These are phyloP conservation scores for Lichina pygmaea DNA, from an alignment of 495 filamentous ascomycete genomes.

Conservation along the genomic window DNA sequence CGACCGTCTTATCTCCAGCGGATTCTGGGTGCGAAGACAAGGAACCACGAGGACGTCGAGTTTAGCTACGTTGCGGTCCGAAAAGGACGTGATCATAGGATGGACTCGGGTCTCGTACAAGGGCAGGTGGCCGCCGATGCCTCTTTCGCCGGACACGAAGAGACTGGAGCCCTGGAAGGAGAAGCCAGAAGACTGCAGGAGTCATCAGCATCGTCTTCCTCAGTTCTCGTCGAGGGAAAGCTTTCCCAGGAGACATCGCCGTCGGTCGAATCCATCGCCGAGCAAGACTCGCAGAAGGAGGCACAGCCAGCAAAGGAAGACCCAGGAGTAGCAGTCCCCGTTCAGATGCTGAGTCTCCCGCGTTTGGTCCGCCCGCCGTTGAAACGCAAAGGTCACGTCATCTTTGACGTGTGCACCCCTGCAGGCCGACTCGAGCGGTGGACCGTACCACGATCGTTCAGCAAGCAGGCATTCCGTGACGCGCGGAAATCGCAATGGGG, in stretches of 20 bases:
- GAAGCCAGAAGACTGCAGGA: too few species aligned
- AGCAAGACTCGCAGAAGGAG: background rate
- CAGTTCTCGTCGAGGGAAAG: background rate
- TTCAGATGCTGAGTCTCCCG: constrained; percentile 44
- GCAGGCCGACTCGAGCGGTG: constrained; percentile 72
- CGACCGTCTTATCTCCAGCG: constrained; percentile 61
- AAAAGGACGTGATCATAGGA: constrained; percentile 25
- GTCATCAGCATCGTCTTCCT: background rate
- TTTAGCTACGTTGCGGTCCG: constrained; percentile 81
- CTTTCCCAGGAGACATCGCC: background rate
- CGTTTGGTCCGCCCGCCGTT: constrained; percentile 53
- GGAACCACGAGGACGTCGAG: constrained; percentile 71
- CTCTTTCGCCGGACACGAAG: constrained; percentile 14
- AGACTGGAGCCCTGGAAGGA: background rate
- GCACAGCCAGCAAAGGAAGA: constrained; percentile 7
- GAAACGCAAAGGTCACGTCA: constrained; percentile 69
- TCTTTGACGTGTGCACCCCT: constrained; percentile 76
- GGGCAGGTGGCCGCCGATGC: constrained; percentile 12
- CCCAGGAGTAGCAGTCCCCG: constrained; percentile 1
- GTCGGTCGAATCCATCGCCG: background rate
- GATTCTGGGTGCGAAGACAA: constrained; percentile 36
- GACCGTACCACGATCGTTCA: constrained; percentile 63
- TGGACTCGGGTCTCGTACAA: constrained; percentile 9
- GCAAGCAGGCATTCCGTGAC: constrained; percentile 60
- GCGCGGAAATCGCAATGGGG: constrained; percentile 80